Base-by-base conservation (phyloP, 345 rosid genomes). In the Fremontodendron californicum region DNA sequence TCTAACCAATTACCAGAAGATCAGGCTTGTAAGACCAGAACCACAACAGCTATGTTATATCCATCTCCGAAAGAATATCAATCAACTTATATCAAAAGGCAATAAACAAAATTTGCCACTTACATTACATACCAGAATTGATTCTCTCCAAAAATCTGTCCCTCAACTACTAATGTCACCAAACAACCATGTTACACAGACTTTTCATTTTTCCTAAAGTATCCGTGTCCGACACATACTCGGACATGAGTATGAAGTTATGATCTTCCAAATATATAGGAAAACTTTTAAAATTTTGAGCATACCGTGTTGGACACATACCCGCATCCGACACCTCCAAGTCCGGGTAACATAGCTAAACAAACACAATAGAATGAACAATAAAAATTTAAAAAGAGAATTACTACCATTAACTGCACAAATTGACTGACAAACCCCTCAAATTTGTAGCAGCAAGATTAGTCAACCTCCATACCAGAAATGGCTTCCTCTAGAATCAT, bases 381-480 rank as follows among this genome's bases (percentile, higher is more conserved):
- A 52, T 16, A 7, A 57, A 13, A 58, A 60, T 19, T 58, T 51
- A 2, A 42, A 25, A 71, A 37, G 9, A 46, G 21, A 77, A 55
- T 81, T 51, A 73, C 57, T n/a, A 73, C 37, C 75, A 73, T 13
- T 64, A 43, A 23, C 31, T 63, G 60, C 73, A 61, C 55, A 19
- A 71, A 54, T 74, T 16, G 43, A 37, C 39, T 25, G 23, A 37
- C 37, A 58, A 77, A 73, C 52, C 61, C 57, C 66, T 61, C 43
- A 64, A 63, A 51, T n/a, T 23, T 27, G 9, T 31, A 11, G 63
- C 10, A 33, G 40, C 37, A 43, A 75, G 63, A 54, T 79, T 78
- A 85, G 46, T 90, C 88, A 60, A 83, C 70, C 79, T 87, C 91
- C 91, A 87, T 89, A 5, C 86, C 85, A 35, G 90, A 85, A 80